Conservation (phyloP, 768 basidiomycete genomes). For the Auricularia heimuer region DNA sequence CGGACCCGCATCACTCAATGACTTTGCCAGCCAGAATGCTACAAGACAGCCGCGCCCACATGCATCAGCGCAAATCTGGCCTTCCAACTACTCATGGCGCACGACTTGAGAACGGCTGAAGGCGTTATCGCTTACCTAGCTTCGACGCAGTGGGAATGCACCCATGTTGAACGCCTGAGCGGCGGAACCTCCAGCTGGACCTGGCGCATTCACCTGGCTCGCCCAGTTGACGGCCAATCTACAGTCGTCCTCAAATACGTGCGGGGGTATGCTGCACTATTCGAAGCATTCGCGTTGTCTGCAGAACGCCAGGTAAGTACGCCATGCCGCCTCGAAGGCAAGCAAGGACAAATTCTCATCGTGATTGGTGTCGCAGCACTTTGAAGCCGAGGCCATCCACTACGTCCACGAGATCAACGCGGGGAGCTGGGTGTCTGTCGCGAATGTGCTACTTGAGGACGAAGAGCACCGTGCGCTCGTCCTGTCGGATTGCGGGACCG, state of each 20-base stretch:
- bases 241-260: slow-evolving; percentile 55
- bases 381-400: slow-evolving; percentile 41
- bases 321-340: not conserved
- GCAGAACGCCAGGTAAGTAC: slow-evolving; percentile 42
- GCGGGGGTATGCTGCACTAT: slow-evolving; percentile 31
- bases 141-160: slow-evolving; percentile 38
- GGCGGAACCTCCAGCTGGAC: slow-evolving; percentile 50
- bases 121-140: slow-evolving; percentile 35
- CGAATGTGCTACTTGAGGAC: slow-evolving; percentile 40
- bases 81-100: not conserved
- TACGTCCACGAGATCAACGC: slow-evolving; percentile 31
- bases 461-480: slow-evolving; percentile 38
- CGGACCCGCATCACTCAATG: no score
- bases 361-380: slow-evolving; percentile 14
- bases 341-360: not conserved
- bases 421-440: slow-evolving; percentile 30
- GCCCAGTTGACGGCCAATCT: slow-evolving; percentile 29
- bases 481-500: slow-evolving; percentile 51
- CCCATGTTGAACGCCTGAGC: slow-evolving; percentile 28
- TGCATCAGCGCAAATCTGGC: no score
- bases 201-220: slow-evolving; percentile 41
- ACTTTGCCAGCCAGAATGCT: slow-evolving; percentile 44
- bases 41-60: slow-evolving; percentile 35
- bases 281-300: slow-evolving; percentile 21
- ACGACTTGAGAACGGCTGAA: slow-evolving; percentile 21